Conservation (phyloP, 164 flowering plant species). For the Taxillus chinensis region DNA sequence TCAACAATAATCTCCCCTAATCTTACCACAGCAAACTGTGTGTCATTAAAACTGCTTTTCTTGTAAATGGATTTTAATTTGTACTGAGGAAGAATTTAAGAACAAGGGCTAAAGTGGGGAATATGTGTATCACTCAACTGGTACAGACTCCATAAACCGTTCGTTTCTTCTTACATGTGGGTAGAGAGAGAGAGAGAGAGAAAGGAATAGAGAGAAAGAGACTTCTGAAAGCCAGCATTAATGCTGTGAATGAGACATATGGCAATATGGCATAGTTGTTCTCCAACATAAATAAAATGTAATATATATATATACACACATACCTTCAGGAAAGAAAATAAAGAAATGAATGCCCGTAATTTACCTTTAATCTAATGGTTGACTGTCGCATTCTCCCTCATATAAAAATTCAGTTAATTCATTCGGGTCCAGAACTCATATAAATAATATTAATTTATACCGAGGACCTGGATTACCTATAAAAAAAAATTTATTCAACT, state of each 20-base stretch:
- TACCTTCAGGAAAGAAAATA: too few relatives aligned
- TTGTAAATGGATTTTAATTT: neutral
- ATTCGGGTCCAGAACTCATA: too few relatives aligned
- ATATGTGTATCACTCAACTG: neutral
- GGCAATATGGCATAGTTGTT: constrained; percentile 15
- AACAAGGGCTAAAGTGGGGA: neutral
- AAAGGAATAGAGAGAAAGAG: constrained; percentile 14
- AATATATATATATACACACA: neutral
- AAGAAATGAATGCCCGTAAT: too few relatives aligned
- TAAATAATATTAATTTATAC: too few relatives aligned
- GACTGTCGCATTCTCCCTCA: too few relatives aligned
- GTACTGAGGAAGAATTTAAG: neutral
- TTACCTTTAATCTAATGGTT: too few relatives aligned
- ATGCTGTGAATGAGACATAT: constrained; percentile 24
- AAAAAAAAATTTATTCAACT: too few relatives aligned
- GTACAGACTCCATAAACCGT: neutral
- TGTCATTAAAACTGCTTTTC: too few relatives aligned
- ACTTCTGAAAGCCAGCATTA: constrained; percentile 16
- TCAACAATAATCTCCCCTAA: too few relatives aligned
- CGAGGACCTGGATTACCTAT: too few relatives aligned
- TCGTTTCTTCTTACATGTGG: neutral
- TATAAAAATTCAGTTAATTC: too few relatives aligned
- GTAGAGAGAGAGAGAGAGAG: neutral
- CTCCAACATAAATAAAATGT: constrained; percentile 2
- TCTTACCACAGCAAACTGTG: too few relatives aligned